These are phyloP conservation scores for Gonium pectorale DNA, from an alignment of 139 green algal genomes.

Conservation along the genomic window DNA sequence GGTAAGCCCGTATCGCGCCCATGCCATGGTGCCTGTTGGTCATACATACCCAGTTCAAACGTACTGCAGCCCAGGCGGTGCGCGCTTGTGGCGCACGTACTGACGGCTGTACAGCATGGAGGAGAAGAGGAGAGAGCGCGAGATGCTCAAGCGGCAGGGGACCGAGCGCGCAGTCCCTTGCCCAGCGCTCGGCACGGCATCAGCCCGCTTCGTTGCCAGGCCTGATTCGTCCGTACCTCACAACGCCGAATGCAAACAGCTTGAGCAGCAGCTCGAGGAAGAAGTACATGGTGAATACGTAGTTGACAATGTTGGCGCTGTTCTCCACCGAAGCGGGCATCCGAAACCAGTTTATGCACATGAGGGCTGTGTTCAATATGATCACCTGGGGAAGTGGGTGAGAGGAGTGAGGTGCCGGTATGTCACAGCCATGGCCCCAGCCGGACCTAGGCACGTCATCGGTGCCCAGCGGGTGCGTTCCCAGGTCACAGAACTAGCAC, in stretches of 20 bases:
- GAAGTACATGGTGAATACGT: constrained; percentile 64
- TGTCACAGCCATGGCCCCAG: too few relatives aligned
- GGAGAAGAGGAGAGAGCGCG: neutral
- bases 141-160: too few relatives aligned
- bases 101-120: neutral
- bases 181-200: neutral
- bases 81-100: neutral
- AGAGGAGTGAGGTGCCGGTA: too few relatives aligned
- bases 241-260: constrained; percentile 61
- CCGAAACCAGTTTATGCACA: constrained; percentile 54
- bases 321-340: constrained; percentile 48
- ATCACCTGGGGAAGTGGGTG: too few relatives aligned
- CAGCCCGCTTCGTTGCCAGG: neutral
- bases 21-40: neutral
- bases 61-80: neutral
- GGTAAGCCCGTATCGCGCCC: neutral
- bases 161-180: neutral
- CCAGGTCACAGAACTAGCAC: too few relatives aligned
- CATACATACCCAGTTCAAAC: neutral
- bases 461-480: too few relatives aligned
- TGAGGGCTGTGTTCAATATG: constrained; percentile 55
- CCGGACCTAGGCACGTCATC: too few relatives aligned
- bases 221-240: neutral
- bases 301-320: constrained; percentile 61
- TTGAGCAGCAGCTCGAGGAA: constrained; percentile 75